Evolutionary conservation across 1,139 yeast species (phyloP).

Genomic region (Hanseniaspora sp.): DNA sequence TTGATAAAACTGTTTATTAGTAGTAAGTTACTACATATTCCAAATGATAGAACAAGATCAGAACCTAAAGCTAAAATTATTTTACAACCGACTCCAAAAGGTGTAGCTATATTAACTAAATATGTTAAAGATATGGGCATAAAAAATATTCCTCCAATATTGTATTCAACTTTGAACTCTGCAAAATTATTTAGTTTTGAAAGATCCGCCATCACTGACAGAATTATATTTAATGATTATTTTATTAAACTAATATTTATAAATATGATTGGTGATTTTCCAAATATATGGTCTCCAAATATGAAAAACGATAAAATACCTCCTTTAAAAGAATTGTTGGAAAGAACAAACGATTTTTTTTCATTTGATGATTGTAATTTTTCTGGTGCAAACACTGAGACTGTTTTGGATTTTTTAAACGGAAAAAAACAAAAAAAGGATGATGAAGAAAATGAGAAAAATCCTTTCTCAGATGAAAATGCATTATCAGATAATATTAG

Average conservation of each 20-base stretch:
- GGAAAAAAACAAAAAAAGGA: slow-evolving; percentile 5
- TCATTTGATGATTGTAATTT: slow-evolving; percentile 24
- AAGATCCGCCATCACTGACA: slow-evolving; percentile 49
- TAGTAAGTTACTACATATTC: slow-evolving; percentile 65
- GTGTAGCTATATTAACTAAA: slow-evolving; percentile 55
- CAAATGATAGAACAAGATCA: slow-evolving; percentile 57
- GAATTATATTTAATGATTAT: slow-evolving; percentile 52
- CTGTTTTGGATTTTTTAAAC: slow-evolving; percentile 3
- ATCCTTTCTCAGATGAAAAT: neutral
- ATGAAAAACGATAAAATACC: slow-evolving; percentile 37
- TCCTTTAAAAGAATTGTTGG: slow-evolving; percentile 26
- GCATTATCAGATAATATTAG: neutral
- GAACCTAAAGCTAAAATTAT: slow-evolving; percentile 35
- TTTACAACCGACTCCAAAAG: slow-evolving; percentile 88
- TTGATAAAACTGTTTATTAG: slow-evolving; percentile 48
- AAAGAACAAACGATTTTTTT: slow-evolving; percentile 25
- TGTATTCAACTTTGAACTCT: slow-evolving; percentile 51
- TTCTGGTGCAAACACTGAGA: neutral
- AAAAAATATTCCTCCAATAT: slow-evolving; percentile 37
- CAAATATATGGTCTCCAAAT: slow-evolving; percentile 58
- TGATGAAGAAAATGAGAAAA: neutral
- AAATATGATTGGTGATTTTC: slow-evolving; percentile 51
- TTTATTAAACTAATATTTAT: slow-evolving; percentile 57
- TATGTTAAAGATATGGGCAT: slow-evolving; percentile 53
- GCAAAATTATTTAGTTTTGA: slow-evolving; percentile 64